A percentile compares a stretch with the other conserved stretches of the same genome.
phyloP scores from a whole-genome alignment of 148 eudicot genomes.

The Diospyros kaki region DNA sequence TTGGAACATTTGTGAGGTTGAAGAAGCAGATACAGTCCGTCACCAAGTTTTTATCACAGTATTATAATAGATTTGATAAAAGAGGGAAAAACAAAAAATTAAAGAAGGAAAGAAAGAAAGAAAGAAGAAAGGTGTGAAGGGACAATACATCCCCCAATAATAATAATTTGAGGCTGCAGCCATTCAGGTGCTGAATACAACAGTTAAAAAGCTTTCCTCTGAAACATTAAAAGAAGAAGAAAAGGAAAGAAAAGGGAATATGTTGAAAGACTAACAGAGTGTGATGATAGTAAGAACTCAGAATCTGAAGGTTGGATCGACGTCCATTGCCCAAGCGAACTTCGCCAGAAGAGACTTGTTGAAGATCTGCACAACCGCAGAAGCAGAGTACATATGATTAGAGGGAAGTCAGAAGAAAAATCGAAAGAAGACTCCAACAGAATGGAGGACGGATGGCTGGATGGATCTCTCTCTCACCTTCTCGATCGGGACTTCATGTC shows the following conservation, averaged over 20 bases:
- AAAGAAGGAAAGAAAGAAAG: too few relatives aligned
- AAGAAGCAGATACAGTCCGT: too few relatives aligned
- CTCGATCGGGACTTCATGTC: constrained; percentile 89
- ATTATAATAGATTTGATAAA: too few relatives aligned
- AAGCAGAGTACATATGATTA: too few relatives aligned
- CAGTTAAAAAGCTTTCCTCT: constrained; percentile 17
- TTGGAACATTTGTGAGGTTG: too few relatives aligned
- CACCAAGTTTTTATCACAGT: too few relatives aligned
- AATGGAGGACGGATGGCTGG: not conserved
- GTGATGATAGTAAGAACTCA: constrained; percentile 21
- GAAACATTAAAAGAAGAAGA: constrained; percentile 3
- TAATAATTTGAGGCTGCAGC: too few relatives aligned
- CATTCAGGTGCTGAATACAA: constrained; percentile 17
- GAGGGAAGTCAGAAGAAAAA: not conserved
- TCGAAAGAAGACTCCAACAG: not conserved
- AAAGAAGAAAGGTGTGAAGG: too few relatives aligned
- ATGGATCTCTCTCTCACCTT: constrained; percentile 39
- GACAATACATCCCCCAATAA: too few relatives aligned
- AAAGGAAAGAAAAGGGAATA: not conserved
- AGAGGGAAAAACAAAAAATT: too few relatives aligned
- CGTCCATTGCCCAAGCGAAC: constrained; percentile 98
- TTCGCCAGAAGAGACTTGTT: constrained; percentile 91
- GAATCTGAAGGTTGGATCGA: constrained; percentile 85
- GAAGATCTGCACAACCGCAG: constrained; percentile 53
- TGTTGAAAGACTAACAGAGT: not conserved